phyloP scores from a whole-genome alignment of 306 rosid species.

The Cucurbita maxima region DNA sequence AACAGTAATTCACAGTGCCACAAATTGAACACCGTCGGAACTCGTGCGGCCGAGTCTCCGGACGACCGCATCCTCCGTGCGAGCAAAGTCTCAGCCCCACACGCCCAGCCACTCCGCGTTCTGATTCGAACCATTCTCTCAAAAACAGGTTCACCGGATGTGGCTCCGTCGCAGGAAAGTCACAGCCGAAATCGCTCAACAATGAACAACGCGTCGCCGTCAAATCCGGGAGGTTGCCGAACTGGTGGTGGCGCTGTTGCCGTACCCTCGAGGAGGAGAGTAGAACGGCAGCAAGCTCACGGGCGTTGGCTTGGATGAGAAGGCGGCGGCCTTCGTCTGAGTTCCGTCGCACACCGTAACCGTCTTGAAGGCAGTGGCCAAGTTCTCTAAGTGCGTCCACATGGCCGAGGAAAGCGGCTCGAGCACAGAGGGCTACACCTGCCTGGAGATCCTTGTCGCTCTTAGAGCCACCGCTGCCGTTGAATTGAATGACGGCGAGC shows the following conservation, averaged over 20 bases:
- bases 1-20: slow-evolving; percentile 62
- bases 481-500: slow-evolving; percentile 75
- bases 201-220: slow-evolving; percentile 19
- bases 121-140: slow-evolving; percentile 60
- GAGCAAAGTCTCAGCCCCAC: slow-evolving; percentile 40
- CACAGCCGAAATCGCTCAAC: slow-evolving; percentile 44
- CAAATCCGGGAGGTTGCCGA: slow-evolving; percentile 7
- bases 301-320: slow-evolving; percentile 61
- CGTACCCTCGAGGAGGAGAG: slow-evolving; percentile 19
- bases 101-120: neutral
- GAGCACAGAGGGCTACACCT: slow-evolving; percentile 56
- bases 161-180: slow-evolving; percentile 30
- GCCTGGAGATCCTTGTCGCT: slow-evolving; percentile 47
- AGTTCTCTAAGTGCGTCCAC: slow-evolving; percentile 76
- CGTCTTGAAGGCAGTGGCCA: slow-evolving; percentile 87
- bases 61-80: slow-evolving; percentile 60
- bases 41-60: slow-evolving; percentile 72
- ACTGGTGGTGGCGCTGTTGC: slow-evolving; percentile 3
- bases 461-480: slow-evolving; percentile 71
- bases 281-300: slow-evolving; percentile 35
- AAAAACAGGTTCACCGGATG: slow-evolving; percentile 56
- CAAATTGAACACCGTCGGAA: slow-evolving; percentile 78
- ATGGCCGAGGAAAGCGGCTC: slow-evolving; percentile 64
- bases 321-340: slow-evolving; percentile 46
- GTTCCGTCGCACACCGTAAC: slow-evolving; percentile 57